These are phyloP conservation scores for Sugiyamaella smithiae DNA, from an alignment of 805 yeast species.

Conservation along the genomic window DNA sequence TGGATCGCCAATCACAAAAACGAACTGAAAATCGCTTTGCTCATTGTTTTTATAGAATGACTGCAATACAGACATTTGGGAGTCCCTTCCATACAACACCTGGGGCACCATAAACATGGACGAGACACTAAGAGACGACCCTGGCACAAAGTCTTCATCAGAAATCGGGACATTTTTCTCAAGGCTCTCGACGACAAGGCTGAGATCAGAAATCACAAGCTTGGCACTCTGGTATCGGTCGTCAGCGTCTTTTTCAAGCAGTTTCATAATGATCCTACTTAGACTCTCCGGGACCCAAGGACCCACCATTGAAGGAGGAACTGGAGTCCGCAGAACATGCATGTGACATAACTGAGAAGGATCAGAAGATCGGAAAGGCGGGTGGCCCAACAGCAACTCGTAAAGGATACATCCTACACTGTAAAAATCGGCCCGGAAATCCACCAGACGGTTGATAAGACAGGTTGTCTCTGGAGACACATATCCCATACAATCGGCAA, in stretches of 20 bases:
- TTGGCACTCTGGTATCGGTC: constrained; percentile 40
- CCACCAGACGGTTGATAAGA: constrained; percentile 39
- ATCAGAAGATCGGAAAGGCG: constrained; percentile 45
- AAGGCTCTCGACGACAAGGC: constrained; percentile 20
- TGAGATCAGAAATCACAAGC: constrained; percentile 39
- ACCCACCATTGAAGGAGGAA: constrained; percentile 38
- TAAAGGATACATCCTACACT: constrained; percentile 50
- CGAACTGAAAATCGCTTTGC: constrained; percentile 26
- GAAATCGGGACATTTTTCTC: constrained; percentile 17
- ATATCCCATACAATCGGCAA: constrained; percentile 44
- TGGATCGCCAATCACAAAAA: constrained; percentile 41
- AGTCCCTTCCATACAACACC: constrained; percentile 32
- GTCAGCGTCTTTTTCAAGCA: constrained; percentile 42
- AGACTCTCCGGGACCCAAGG: constrained; percentile 30
- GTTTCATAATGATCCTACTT: constrained; percentile 41
- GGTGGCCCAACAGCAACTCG: constrained; percentile 44
- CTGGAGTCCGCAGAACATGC: constrained; percentile 43
- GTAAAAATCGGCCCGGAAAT: constrained; percentile 49
- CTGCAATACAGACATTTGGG: constrained; percentile 28
- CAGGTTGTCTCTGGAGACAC: constrained; percentile 52
- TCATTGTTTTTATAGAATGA: constrained; percentile 22
- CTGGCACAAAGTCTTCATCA: constrained; percentile 18
- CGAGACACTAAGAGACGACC: constrained; percentile 11
- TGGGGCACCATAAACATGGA: constrained; percentile 30
- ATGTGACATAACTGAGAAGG: constrained; percentile 40